phyloP scores from a whole-genome alignment of 2,329 filamentous ascomycete species.

The Talaromyces marneffei region DNA sequence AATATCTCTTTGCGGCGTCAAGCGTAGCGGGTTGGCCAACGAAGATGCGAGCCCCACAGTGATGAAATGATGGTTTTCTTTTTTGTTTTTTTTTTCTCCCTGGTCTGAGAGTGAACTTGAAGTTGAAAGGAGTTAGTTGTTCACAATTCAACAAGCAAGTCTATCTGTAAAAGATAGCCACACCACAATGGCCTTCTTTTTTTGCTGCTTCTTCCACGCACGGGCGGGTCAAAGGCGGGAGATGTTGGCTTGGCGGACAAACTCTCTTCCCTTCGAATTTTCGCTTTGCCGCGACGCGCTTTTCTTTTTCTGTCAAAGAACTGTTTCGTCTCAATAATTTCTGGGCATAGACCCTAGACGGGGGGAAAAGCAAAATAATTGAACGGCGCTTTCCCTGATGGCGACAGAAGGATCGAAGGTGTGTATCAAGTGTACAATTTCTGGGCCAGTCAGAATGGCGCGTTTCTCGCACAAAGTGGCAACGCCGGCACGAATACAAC shows the following conservation, averaged over 20 bases:
- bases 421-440: background rate
- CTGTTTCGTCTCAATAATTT: background rate
- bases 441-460: background rate
- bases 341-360: background rate
- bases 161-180: background rate
- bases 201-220: background rate
- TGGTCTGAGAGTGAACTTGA: background rate
- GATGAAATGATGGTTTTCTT: conserved; percentile 14
- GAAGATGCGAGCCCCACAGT: conserved; percentile 13
- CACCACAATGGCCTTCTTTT: conserved; percentile 10
- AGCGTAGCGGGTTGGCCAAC: conserved; percentile 13
- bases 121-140: background rate
- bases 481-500: background rate
- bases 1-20: conserved; percentile 17
- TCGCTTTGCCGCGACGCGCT: background rate
- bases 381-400: conserved; percentile 4
- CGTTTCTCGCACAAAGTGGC: conserved; percentile 8
- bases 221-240: background rate
- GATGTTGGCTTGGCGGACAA: conserved; percentile 2
- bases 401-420: conserved; percentile 7
- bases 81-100: too few relatives aligned
- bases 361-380: background rate
- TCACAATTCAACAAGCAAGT: background rate
- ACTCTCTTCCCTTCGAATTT: background rate
- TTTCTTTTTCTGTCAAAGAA: background rate